Conservation (phyloP, 306 rosid genomes). For the Prunus armeniaca region DNA sequence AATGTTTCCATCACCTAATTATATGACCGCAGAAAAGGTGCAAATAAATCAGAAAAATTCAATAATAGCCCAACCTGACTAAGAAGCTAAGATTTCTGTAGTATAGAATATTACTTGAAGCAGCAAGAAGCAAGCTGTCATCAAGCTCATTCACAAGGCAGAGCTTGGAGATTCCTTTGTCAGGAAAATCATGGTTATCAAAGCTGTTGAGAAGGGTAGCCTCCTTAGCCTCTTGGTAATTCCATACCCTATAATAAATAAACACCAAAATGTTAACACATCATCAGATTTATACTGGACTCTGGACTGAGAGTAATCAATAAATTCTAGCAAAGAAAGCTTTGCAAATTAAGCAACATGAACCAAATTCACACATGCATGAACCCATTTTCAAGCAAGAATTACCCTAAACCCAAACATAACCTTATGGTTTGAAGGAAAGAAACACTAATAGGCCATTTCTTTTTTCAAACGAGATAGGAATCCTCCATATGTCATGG, state of each 20-base stretch:
- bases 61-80: background rate
- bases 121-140: slow-evolving; percentile 95
- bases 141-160: slow-evolving; percentile 95
- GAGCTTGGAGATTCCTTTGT: slow-evolving; percentile 91
- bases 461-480: background rate
- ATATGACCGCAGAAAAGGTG: slow-evolving; percentile 12
- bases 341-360: background rate
- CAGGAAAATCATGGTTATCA: slow-evolving; percentile 86
- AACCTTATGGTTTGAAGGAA: background rate
- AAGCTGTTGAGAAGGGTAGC: slow-evolving; percentile 81
- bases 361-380: background rate
- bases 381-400: background rate
- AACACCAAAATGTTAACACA: slow-evolving; percentile 9
- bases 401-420: background rate
- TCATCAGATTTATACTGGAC: background rate
- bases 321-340: background rate
- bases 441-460: background rate
- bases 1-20: slow-evolving; percentile 80
- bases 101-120: slow-evolving; percentile 70
- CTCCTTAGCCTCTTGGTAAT: slow-evolving; percentile 75
- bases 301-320: background rate
- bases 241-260: slow-evolving; percentile 65
- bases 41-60: slow-evolving; percentile 17
- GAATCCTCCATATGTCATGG: background rate
- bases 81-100: slow-evolving; percentile 11